These are phyloP conservation scores for Sherardia arvensis DNA, from an alignment of 257 asterid species.

Conservation along the genomic window DNA sequence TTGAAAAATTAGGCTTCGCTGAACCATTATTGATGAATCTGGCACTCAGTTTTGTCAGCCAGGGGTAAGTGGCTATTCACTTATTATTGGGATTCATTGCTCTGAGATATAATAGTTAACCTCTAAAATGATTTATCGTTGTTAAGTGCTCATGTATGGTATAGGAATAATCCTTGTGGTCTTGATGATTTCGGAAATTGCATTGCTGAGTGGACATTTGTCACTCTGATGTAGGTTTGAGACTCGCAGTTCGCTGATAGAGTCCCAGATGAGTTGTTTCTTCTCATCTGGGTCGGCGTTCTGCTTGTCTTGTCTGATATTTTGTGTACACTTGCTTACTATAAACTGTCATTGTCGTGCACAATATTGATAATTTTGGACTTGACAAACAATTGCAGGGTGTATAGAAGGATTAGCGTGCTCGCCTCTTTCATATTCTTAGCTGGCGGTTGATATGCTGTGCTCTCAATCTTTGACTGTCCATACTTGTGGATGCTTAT, in stretches of 20 bases:
- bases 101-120: neutral
- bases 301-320: conserved; percentile 22
- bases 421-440: conserved; percentile 84
- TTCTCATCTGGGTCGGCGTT: conserved; percentile 14
- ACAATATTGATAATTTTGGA: conserved; percentile 85
- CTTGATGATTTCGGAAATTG: neutral
- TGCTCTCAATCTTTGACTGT: conserved; percentile 72
- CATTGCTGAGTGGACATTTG: conserved; percentile 11
- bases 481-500: conserved; percentile 43
- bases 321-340: conserved; percentile 28
- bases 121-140: neutral
- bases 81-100: conserved; percentile 1
- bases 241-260: conserved; percentile 12
- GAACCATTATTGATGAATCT: conserved; percentile 66
- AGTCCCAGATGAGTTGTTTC: conserved; percentile 10
- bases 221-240: conserved; percentile 10
- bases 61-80: conserved; percentile 65
- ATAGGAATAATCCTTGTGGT: neutral
- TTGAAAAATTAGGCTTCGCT: conserved; percentile 75
- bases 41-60: conserved; percentile 81
- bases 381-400: conserved; percentile 99
- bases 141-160: neutral
- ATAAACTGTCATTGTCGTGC: conserved; percentile 36
- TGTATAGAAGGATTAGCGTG: conserved; percentile 92
- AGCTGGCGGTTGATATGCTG: conserved; percentile 99